Evolutionary conservation across 129 eudicot genomes (phyloP), one percentile per base, ranked within the genome.

Genomic region (Dittrichia graveolens): DNA sequence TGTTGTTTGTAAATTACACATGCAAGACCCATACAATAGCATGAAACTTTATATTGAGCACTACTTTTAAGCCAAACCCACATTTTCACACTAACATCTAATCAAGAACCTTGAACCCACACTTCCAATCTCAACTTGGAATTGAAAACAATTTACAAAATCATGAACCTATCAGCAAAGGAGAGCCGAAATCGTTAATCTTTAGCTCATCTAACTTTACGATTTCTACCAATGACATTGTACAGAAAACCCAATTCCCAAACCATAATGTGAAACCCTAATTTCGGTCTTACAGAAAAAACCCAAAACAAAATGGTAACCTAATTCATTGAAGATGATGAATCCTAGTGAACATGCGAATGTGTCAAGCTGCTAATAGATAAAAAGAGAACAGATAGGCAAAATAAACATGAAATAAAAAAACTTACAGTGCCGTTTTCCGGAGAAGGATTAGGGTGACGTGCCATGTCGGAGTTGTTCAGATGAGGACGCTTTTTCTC

Each of bases 361-460:
- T 44, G 31, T 0, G 24, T 16, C 7, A 52, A 35, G 69, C 4
- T 16, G 40, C 4, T 47, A 3, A 16, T 5, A 1, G 12, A 62
- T 10, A 12, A 5, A 18, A n/a, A 58, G 7, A 5, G 15, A 44
- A 67, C n/a, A 58, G 59, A 64, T 64, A 52, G 34, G 40, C 37
- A 44, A 31, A 49, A 5, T 46, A 37, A n/a, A 34, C 4, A 61
- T 5, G 8, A 15, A 67, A 40, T 16, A 19, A n/a, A 31, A 19
- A 34, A 56, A 61, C 83, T 67, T 75, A 86, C 91, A 52, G 85
- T 74, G 80, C 80, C 74, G 50, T 80, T 86, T 44, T 86, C 87
- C 35, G 91, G 91, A 65, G 91, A 79, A 79, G 86, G 47, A 40
- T 65, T 58, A 19, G 92, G 83, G 78, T 86, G 91, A 57, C 96